Evolutionary conservation across 2,329 filamentous ascomycete genomes (phyloP), one percentile per base, ranked within the genome.

Genomic region (Ascochyta koolunga): DNA sequence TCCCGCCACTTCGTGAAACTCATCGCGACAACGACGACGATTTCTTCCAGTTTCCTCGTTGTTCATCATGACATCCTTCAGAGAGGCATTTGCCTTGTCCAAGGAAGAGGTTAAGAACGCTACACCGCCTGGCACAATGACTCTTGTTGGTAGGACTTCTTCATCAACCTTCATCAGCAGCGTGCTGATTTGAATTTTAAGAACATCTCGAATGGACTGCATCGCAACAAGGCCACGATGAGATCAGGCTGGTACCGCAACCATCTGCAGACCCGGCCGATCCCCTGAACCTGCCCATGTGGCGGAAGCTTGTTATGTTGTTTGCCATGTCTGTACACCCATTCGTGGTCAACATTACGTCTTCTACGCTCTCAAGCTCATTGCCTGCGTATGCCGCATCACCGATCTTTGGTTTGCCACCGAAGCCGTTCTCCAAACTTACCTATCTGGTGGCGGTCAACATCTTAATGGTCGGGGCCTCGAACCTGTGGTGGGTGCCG

Each of bases 401-500:
- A 5, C 61, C 68, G 13, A 57, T 70, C 9, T 64, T 73, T 24
- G 71, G 67, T 1, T 43, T 69, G 1, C 69, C 68, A 7, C 70
- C 69, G 1, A 69, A 62, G 42, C 43, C 61, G 1, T 74, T 76
- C 49, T 62, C 64, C 2, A 52, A 62, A 24, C 60, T 79, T 19
- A 70, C 69, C 4, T 69, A 77, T 33, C 60, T 78, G 13, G 61
- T 75, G 16, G 71, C 76, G 2, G 74, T 69, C 29, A 78, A 77
- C 38, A 65, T 73, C 10, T 63, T 79, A 6, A 68, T 77, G 58
- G 49, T 75, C 7, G 76, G 76, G 2, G 65, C 61, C 5, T 70
- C 72, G 0, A 78, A 79, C 48, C 54, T 78, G 48, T 70, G 69
- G 58, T 78, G 75, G 76, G 73, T 78, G 4, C 77, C 77, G 2